These are phyloP conservation scores for Citrus mangshanensis DNA, from an alignment of 345 rosid genomes.

Conservation along the genomic window DNA sequence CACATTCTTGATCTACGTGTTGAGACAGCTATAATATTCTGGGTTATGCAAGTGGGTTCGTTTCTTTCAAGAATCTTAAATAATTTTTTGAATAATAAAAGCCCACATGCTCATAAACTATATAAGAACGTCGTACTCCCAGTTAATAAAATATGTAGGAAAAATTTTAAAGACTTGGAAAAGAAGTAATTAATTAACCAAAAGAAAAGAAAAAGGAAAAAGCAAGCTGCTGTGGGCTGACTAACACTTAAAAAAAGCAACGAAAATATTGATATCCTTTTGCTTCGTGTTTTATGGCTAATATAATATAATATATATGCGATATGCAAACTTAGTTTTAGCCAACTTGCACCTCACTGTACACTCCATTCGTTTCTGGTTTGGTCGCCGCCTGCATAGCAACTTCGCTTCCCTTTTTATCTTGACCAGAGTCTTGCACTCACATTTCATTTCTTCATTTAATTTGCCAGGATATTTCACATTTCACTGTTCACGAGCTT, in stretches of 20 bases:
- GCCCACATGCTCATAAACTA: conserved; percentile 15
- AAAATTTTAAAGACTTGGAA: neutral
- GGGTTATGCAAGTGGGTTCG: conserved; percentile 1
- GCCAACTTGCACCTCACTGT: conserved; percentile 9
- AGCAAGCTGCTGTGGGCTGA: neutral
- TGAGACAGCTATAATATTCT: neutral
- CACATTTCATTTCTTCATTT: neutral
- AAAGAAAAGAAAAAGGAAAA: neutral
- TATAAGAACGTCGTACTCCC: conserved; percentile 9
- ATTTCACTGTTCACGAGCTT: neutral
- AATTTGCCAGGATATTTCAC: no score
- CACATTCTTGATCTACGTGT: neutral
- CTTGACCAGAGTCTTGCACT: neutral
- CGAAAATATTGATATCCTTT: no score
- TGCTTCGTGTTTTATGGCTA: no score
- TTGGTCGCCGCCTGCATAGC: neutral
- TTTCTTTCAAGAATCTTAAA: neutral
- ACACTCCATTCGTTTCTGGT: conserved; percentile 1
- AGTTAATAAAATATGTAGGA: neutral
- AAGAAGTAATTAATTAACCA: neutral
- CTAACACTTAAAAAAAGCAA: neutral
- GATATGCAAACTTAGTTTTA: neutral
- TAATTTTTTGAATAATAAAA: neutral
- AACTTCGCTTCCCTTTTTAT: neutral
- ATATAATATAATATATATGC: neutral